A percentile compares a stretch with the other conserved stretches of the same genome.
These are phyloP conservation scores for Suillus variegatus DNA, from an alignment of 768 basidiomycete species.

Conservation along the genomic window DNA sequence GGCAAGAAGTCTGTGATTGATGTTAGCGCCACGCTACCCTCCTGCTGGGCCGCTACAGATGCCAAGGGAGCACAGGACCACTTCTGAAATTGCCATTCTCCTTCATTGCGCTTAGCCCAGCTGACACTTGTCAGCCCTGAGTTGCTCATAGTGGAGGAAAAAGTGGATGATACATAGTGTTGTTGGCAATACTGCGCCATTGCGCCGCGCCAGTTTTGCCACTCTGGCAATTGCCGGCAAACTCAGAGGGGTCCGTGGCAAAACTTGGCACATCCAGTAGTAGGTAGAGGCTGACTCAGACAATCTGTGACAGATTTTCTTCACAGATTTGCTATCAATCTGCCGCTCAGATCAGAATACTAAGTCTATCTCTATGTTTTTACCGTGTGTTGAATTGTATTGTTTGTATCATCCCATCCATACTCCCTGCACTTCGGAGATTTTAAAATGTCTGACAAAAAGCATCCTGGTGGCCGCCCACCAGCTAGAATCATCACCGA, in stretches of 20 bases:
- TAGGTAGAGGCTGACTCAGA: neutral
- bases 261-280: neutral
- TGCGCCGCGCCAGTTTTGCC: neutral
- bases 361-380: neutral
- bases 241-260: neutral
- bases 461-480: neutral
- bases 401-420: neutral
- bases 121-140: no score
- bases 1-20: no score
- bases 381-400: neutral
- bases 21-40: no score
- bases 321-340: neutral
- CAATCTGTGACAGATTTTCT: no score
- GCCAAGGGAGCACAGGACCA: no score
- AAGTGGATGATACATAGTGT: neutral
- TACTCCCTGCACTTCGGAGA: neutral
- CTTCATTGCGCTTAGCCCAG: no score
- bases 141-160: no score
- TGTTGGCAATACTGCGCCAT: neutral
- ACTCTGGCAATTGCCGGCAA: neutral
- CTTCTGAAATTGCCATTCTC: no score
- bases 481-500: conserved; percentile 7
- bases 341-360: neutral
- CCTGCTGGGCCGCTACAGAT: no score
- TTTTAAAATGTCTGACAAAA: neutral